Percentiles rank a stretch among this genome's conserved stretches.
These are phyloP conservation scores for Rhynchosporium secalis DNA, from an alignment of 2,329 filamentous ascomycete genomes.

Conservation along the genomic window DNA sequence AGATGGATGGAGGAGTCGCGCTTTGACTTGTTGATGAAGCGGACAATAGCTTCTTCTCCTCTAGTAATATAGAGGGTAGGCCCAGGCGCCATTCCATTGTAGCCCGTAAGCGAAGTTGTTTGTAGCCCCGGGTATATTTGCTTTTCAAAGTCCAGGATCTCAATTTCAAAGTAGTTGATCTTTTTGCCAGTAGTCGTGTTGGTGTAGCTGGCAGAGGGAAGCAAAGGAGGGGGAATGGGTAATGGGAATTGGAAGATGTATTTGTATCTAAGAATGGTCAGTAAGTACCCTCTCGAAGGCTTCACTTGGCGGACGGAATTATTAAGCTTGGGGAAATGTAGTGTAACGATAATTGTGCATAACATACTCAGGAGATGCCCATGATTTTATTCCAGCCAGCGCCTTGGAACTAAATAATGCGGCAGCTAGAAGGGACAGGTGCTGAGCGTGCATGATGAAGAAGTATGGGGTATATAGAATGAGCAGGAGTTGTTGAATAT, in stretches of 20 bases:
- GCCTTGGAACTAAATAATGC: conserved; percentile 5
- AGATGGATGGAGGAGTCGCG: conserved; percentile 20
- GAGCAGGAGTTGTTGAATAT: background rate
- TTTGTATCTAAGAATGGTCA: conserved; percentile 25
- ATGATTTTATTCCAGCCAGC: conserved; percentile 13
- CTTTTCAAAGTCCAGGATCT: conserved; percentile 43
- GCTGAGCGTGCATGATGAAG: conserved; percentile 9
- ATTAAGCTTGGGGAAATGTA: background rate
- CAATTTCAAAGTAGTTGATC: conserved; percentile 50
- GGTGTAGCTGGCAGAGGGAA: conserved; percentile 22
- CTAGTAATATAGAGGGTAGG: conserved; percentile 48
- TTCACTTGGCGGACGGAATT: background rate
- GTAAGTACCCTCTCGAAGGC: background rate
- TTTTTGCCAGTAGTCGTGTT: conserved; percentile 25
- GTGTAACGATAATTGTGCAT: background rate
- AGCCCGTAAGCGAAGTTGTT: conserved; percentile 47
- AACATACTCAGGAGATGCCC: conserved; percentile 14
- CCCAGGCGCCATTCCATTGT: conserved; percentile 56
- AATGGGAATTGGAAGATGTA: conserved; percentile 29
- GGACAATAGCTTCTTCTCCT: conserved; percentile 53
- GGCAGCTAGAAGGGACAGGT: conserved; percentile 1
- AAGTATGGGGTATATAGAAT: background rate
- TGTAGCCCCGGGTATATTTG: conserved; percentile 47
- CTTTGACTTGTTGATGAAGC: conserved; percentile 48
- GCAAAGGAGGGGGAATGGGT: conserved; percentile 25